Conservation (phyloP, 129 eudicot species). For the Arctium lappa region DNA sequence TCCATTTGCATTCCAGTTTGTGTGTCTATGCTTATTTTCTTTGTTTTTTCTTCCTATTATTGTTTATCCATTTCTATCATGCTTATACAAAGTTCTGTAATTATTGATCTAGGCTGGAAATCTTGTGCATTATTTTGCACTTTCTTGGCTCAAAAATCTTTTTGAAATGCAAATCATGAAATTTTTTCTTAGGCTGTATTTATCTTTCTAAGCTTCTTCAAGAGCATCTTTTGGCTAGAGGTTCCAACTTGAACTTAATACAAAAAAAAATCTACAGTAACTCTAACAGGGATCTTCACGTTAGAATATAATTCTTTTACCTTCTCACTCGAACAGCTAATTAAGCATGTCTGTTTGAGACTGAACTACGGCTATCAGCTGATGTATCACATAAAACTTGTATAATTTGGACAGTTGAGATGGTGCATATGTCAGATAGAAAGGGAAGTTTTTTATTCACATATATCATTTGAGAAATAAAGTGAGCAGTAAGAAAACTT, state of each 20-base stretch:
- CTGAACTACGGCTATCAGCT: neutral
- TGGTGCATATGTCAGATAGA: neutral
- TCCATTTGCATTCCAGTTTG: conserved; percentile 3
- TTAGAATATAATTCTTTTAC: neutral
- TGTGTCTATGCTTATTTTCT: neutral
- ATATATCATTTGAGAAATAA: too few species aligned
- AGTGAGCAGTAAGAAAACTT: neutral
- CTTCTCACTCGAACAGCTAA: neutral
- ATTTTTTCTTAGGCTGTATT: neutral
- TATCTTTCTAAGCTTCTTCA: neutral
- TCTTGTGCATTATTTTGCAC: neutral
- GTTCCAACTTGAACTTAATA: neutral
- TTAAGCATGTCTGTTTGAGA: neutral
- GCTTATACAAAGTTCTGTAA: neutral
- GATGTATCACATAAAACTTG: neutral
- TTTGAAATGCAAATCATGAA: neutral
- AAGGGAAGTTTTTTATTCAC: neutral
- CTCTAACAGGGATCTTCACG: neutral
- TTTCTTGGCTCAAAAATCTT: neutral
- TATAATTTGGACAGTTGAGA: neutral
- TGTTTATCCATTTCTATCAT: neutral
- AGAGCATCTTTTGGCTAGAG: neutral
- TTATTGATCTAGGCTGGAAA: neutral
- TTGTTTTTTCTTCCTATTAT: neutral
- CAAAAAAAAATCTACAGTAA: neutral